phyloP scores from a whole-genome alignment of 129 eudicot genomes.

The Saposhnikovia divaricata region DNA sequence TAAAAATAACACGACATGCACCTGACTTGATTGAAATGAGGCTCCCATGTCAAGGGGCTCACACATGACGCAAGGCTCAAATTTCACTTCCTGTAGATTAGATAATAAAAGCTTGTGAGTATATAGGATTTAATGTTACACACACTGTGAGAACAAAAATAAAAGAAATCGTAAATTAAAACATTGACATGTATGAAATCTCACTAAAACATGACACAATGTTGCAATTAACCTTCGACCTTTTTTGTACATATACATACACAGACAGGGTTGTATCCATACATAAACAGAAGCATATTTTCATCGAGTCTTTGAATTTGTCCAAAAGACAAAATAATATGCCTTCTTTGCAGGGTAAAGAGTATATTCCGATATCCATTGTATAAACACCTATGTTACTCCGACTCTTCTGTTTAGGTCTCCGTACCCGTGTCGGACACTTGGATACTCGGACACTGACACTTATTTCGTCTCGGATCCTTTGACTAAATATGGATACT shows the following conservation, averaged over 20 bases:
- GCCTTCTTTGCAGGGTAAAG: neutral
- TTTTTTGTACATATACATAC: neutral
- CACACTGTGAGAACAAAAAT: neutral
- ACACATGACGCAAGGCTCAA: constrained; percentile 71
- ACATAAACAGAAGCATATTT: too few relatives aligned
- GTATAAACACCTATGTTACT: neutral
- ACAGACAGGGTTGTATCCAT: neutral
- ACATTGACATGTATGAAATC: neutral
- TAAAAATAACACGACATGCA: constrained; percentile 4
- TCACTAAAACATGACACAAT: neutral
- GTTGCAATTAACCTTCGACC: neutral
- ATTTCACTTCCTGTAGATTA: constrained; percentile 61
- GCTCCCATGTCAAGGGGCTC: constrained; percentile 59
- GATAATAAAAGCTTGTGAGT: neutral
- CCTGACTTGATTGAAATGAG: constrained; percentile 67
- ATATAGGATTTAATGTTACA: neutral
- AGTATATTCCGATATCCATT: neutral
- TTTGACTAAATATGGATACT: too few relatives aligned
- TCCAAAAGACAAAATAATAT: neutral
- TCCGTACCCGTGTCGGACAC: too few relatives aligned
- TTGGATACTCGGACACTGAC: too few relatives aligned
- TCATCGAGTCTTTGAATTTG: too few relatives aligned
- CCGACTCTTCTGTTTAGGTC: too few relatives aligned
- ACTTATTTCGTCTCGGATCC: too few relatives aligned
- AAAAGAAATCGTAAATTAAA: neutral